Base-by-base conservation (phyloP, 2,329 filamentous ascomycete genomes). In the Xylariales sp. region DNA sequence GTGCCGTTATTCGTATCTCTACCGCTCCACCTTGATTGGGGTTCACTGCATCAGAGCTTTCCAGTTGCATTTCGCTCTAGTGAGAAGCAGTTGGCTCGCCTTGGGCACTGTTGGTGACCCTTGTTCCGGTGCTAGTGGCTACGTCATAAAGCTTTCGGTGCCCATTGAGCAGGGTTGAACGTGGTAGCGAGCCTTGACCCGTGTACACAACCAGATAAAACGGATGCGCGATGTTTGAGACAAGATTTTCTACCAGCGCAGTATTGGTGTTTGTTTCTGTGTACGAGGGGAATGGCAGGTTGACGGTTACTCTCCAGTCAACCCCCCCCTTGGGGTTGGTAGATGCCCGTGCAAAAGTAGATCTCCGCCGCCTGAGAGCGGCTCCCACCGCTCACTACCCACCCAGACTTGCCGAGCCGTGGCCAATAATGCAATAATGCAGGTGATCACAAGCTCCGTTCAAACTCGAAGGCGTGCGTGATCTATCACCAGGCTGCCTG, bases 81-180 rank as follows among this genome's bases (percentile, higher is more conserved):
- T n/a, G n/a, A n/a, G n/a, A n/a, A n/a, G n/a, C n/a, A n/a, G n/a
- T n/a, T n/a, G n/a, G n/a, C n/a, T n/a, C n/a, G n/a, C n/a, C n/a
- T n/a, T n/a, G n/a, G n/a, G n/a, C n/a, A n/a, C n/a, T n/a, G n/a
- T n/a, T n/a, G n/a, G n/a, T n/a, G n/a, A n/a, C n/a, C n/a, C n/a
- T n/a, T n/a, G n/a, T n/a, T n/a, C n/a, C n/a, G n/a, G n/a, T n/a
- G 38, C 27, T 29, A 37, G 33, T n/a, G 27, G 31, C 31, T 27
- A 38, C 35, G 35, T 21, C 35, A 38, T 38, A 14, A 24, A 16
- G 8, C 12, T n/a, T 11, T 38, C 28, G 35, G 23, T 38, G 35
- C 27, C 35, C 35, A 24, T 29, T 20, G 27, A 30, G 27, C 35
- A 31, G 35, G 35, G 35, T 38, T 21, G 17, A 38, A 38, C 35